Percentiles rank a stretch among this genome's conserved stretches.
Evolutionary conservation across 2,329 filamentous ascomycete genomes (phyloP).

Genomic region (Decorospora gaudefroyi): DNA sequence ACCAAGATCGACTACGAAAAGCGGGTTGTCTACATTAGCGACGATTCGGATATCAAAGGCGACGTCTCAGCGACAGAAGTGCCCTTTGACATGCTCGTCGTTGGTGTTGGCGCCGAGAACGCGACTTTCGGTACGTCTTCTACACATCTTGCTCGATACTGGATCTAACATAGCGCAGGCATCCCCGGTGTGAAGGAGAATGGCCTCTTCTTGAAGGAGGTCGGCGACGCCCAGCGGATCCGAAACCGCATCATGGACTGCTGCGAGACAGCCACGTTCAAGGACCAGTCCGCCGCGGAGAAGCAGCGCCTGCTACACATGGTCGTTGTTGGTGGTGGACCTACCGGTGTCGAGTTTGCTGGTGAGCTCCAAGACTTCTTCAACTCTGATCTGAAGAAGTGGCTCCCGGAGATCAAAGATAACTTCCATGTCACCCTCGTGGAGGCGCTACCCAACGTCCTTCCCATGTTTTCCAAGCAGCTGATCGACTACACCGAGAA

Average conservation of each 20-base stretch:
- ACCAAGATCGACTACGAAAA: conserved; percentile 93
- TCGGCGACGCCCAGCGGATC: conserved; percentile 91
- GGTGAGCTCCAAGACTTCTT: conserved; percentile 99
- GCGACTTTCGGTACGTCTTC: conserved; percentile 79
- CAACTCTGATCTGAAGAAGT: conserved; percentile 96
- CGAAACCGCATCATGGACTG: conserved; percentile 99
- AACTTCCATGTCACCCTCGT: conserved; percentile 98
- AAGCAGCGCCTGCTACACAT: conserved; percentile 94
- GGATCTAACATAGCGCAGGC: conserved; percentile 49
- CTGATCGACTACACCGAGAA: conserved; percentile 99
- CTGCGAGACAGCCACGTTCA: conserved; percentile 97
- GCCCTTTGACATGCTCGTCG: conserved; percentile 95
- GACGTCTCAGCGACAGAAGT: conserved; percentile 82
- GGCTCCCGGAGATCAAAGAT: conserved; percentile 91
- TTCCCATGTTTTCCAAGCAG: conserved; percentile 98
- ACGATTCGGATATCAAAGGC: conserved; percentile 92
- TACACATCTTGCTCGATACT: neutral
- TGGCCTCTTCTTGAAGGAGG: conserved; percentile 98
- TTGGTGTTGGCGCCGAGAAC: conserved; percentile 97
- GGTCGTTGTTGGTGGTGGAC: conserved; percentile 84
- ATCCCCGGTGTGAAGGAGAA: conserved; percentile 94
- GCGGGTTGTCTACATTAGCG: conserved; percentile 85
- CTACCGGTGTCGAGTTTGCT: conserved; percentile 96
- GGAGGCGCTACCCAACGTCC: conserved; percentile 92
- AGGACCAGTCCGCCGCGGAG: conserved; percentile 87